Evolutionary conservation across 345 rosid genomes (phyloP).

Genomic region (Boechera divaricarpa): DNA sequence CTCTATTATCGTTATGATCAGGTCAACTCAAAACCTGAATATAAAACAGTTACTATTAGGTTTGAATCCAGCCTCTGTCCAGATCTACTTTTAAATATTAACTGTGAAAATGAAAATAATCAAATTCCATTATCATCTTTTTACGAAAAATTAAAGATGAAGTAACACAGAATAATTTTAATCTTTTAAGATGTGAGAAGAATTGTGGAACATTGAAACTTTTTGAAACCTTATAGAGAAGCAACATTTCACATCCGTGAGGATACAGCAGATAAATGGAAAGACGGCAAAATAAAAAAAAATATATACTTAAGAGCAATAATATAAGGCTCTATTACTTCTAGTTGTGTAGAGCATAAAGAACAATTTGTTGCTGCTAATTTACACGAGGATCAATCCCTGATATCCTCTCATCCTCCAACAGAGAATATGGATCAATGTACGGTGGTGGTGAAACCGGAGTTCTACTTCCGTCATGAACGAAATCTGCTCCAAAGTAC

Average conservation of each 20-base stretch:
- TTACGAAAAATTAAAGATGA: too few species aligned
- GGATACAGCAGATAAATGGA: neutral
- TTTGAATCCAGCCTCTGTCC: too few species aligned
- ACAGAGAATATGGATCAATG: conserved; percentile 70
- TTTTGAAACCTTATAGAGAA: neutral
- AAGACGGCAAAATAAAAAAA: neutral
- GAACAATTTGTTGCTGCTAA: conserved; percentile 35
- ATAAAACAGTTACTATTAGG: too few species aligned
- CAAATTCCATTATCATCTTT: too few species aligned
- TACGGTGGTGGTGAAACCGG: conserved; percentile 61
- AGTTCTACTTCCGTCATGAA: conserved; percentile 64
- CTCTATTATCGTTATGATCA: neutral
- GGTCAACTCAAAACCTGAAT: too few species aligned
- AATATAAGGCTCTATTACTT: neutral
- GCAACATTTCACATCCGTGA: conserved; percentile 15
- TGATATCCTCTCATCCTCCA: conserved; percentile 86
- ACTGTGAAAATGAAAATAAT: too few species aligned
- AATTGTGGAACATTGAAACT: neutral
- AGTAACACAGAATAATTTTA: too few species aligned
- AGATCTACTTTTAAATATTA: too few species aligned
- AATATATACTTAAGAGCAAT: conserved; percentile 15
- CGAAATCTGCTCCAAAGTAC: conserved; percentile 77
- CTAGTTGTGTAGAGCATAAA: conserved; percentile 1
- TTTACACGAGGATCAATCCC: conserved; percentile 61
- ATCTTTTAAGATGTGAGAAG: too few species aligned